Base-by-base conservation (phyloP, 306 rosid species). In the Lathyrus oleraceus region DNA sequence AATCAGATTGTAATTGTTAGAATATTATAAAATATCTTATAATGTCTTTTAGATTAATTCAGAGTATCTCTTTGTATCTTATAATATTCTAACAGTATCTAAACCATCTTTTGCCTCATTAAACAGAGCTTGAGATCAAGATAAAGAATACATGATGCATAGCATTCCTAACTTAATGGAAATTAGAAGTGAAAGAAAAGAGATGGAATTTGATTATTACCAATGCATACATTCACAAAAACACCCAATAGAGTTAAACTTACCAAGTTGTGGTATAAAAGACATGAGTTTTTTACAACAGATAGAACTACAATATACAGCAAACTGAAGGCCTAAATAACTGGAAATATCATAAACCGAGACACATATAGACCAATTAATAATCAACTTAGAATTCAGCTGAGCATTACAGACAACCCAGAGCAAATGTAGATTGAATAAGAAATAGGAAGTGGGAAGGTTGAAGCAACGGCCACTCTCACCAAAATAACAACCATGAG, bases 61-160 rank as follows among this genome's bases (percentile, higher is more conserved):
- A 4, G 7, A 30, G 35, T 30, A 30, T 30, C 35, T 30, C 35
- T 30, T 30, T 5, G 35, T 30, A 30, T 30, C 35, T 30, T 30
- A 30, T 30, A 30, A 30, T 30, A 30, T 30, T 30, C 35, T 4
- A 30, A 30, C 35, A 30, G 62, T 25, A 20, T 15, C 30, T 61
- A 58, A 30, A 48, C 56, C 25, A 63, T 32, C 47, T 40, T 53
- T 25, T 51, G 45, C 32, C 59, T 69, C 67, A 69, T 61, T 28
- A 69, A 61, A 69, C 49, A 53, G 27, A 23, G 44, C 54, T 30
- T 44, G 61, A 53, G 42, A 53, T 53, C 20, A 17, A 45, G 8
- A 70, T 38, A 43, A 38, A 61, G 64, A 21, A 42, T 58, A 47
- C 13, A 80, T 65, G 42, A 71, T 43, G 71, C 47, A 47, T 38